Evolutionary conservation across 345 rosid species (phyloP).

Genomic region (Bretschneidera sinensis): DNA sequence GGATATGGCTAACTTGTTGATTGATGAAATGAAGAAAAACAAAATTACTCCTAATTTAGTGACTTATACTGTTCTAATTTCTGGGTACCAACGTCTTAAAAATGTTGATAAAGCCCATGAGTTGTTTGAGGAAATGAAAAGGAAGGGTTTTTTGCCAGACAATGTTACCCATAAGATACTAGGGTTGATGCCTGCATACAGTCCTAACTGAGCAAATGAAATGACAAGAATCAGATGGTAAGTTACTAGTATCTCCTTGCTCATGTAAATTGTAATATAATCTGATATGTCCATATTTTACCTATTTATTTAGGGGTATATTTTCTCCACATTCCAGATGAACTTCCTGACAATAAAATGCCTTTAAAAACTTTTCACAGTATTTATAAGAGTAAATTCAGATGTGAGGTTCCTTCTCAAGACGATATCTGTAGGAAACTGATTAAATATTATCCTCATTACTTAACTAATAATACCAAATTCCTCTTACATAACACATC

Average conservation of each 20-base stretch:
- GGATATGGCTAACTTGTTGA: constrained; percentile 39
- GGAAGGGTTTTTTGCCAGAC: constrained; percentile 31
- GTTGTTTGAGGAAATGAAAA: constrained; percentile 42
- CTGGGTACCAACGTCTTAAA: constrained; percentile 32
- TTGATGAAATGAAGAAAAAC: constrained; percentile 34
- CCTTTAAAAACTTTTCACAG: too few relatives aligned
- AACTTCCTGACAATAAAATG: too few relatives aligned
- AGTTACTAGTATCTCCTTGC: not conserved
- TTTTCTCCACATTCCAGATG: too few relatives aligned
- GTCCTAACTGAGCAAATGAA: not conserved
- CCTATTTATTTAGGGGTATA: too few relatives aligned
- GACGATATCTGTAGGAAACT: too few relatives aligned
- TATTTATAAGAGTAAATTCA: too few relatives aligned
- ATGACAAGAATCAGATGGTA: not conserved
- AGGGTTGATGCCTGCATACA: not conserved
- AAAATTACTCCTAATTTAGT: constrained; percentile 32
- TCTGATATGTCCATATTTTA: not conserved
- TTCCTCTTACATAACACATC: too few relatives aligned
- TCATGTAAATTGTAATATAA: not conserved
- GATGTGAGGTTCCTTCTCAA: too few relatives aligned
- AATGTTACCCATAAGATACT: constrained; percentile 8
- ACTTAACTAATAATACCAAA: too few relatives aligned
- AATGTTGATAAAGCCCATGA: constrained; percentile 23
- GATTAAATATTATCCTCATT: too few relatives aligned
- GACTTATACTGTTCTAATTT: constrained; percentile 40